Evolutionary conservation across 164 flowering plant genomes (phyloP).

Genomic region (Aristolochia californica): DNA sequence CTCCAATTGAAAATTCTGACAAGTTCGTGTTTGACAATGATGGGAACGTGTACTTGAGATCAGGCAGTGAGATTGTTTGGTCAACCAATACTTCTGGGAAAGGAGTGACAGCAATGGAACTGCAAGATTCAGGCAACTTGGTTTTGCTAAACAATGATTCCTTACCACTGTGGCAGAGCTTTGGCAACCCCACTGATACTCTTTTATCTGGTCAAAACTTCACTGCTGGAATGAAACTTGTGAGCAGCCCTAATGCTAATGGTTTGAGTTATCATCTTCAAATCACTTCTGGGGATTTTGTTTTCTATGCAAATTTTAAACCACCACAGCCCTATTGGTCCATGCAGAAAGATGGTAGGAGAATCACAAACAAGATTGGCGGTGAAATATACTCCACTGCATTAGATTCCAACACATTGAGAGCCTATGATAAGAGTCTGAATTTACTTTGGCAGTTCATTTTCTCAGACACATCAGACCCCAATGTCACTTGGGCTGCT

Average conservation of each 20-base stretch:
- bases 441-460: constrained; percentile 28
- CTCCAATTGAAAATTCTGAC: constrained; percentile 24
- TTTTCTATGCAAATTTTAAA: constrained; percentile 30
- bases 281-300: constrained; percentile 37
- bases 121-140: constrained; percentile 41
- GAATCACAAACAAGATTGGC: constrained; percentile 13
- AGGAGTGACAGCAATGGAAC: constrained; percentile 30
- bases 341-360: constrained; percentile 27
- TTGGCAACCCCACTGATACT: constrained; percentile 44
- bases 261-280: constrained; percentile 22
- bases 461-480: constrained; percentile 23
- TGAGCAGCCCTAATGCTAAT: constrained; percentile 19
- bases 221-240: constrained; percentile 32
- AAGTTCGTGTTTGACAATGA: constrained; percentile 31
- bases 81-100: constrained; percentile 31
- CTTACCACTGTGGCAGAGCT: constrained; percentile 44
- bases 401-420: constrained; percentile 38
- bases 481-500: constrained; percentile 41
- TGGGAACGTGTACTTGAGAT: constrained; percentile 34
- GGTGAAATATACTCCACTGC: constrained; percentile 28
- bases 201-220: constrained; percentile 40
- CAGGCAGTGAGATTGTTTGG: constrained; percentile 22
- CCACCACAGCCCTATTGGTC: constrained; percentile 54
- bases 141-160: constrained; percentile 23
- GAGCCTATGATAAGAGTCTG: constrained; percentile 23